Base-by-base conservation (phyloP, 495 filamentous ascomycete species). In the Clavariopsis aquatica region DNA sequence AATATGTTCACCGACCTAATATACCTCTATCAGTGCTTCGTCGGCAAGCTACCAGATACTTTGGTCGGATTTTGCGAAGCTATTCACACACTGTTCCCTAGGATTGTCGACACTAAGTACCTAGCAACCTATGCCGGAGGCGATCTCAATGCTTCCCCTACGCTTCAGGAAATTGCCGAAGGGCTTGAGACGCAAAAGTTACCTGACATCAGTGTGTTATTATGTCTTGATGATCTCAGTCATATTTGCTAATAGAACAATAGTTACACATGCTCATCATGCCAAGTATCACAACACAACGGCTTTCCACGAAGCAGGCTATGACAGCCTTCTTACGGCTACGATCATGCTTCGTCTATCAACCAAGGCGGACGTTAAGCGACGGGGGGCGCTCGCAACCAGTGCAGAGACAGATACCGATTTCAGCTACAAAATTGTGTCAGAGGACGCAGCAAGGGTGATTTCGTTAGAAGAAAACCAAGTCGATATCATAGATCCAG, bases 21-120 rank as follows among this genome's bases (percentile, higher is more conserved):
- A 29, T 90, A 89, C 70, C 77, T 95, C 60, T 89, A 87, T 70
- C 71, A 77, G 26, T 84, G 81, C 60, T 94, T 93, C 71, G 76
- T 92, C 52, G 86, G 89, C 0, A 66, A 74, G 0, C 76, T 95
- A 9, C 91, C 89, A 3, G 74, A 80, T 13, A 81, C 74, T 6
- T 74, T 89, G 3, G 77, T 81, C 46, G 83, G 86, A 26, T 92
- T 92, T 69, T 78, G 84, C 38, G 45, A 70, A 1, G 65, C 73
- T 20, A 76, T 86, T 22, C 79, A 85, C 62, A 51, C 75, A 28
- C 64, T 86, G 7, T 93, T 93, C 71, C 90, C 91, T 0, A 56
- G 80, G 19, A 74, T 94, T 17, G 75, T 92, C 6, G 91, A 95
- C 68, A 93, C 90, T 0, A 93, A 93, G 69, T 92, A 86, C 63